Conservation (phyloP, 768 basidiomycete species). For the Agrocybe praecox region DNA sequence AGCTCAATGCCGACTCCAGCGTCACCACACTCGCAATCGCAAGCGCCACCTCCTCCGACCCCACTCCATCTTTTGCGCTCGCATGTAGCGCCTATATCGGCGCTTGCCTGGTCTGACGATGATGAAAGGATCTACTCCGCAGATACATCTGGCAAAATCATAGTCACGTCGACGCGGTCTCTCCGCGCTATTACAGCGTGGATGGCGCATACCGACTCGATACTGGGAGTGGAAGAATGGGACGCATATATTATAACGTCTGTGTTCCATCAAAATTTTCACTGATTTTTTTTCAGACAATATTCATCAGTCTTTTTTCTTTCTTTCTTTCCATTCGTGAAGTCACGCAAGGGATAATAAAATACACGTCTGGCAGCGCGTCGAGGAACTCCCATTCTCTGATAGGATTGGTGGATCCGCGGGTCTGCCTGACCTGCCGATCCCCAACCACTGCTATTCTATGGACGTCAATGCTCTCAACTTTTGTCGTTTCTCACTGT, state of each 20-base stretch:
- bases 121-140: slow-evolving; percentile 88
- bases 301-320: not conserved
- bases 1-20: not conserved
- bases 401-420: slow-evolving; percentile 60
- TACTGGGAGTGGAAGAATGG: slow-evolving; percentile 84
- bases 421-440: slow-evolving; percentile 46
- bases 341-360: slow-evolving; percentile 90
- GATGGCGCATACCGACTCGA: slow-evolving; percentile 76
- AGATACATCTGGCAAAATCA: slow-evolving; percentile 77
- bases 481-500: slow-evolving; percentile 87
- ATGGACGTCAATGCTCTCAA: slow-evolving; percentile 93
- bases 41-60: slow-evolving; percentile 40
- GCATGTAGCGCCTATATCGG: slow-evolving; percentile 65
- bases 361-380: slow-evolving; percentile 70
- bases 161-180: slow-evolving; percentile 73
- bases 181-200: slow-evolving; percentile 76
- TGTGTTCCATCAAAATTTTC: slow-evolving; percentile 29
- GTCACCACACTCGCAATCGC: not conserved
- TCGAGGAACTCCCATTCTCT: slow-evolving; percentile 43
- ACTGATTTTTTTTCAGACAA: not conserved
- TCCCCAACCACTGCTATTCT: slow-evolving; percentile 60
- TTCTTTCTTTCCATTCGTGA: slow-evolving; percentile 12
- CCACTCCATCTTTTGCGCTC: slow-evolving; percentile 78
- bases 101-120: slow-evolving; percentile 64
- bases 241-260: slow-evolving; percentile 73